Base-by-base conservation (phyloP, 768 basidiomycete genomes). In the Lactarius hengduanensis region DNA sequence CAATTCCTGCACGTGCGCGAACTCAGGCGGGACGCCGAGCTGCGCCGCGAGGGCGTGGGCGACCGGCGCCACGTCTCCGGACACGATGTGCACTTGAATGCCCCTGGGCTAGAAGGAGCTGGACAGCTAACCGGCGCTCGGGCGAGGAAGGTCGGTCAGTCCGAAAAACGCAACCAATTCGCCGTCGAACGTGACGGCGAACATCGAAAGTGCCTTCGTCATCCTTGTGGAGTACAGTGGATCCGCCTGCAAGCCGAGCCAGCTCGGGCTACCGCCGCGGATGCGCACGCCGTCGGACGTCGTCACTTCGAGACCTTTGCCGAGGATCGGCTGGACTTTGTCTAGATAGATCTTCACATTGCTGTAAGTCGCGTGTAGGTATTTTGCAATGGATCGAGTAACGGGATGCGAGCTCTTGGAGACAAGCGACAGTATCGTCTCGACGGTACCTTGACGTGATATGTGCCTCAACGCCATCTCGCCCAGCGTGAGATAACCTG, bases 41-140 rank as follows among this genome's bases (percentile, higher is more conserved):
- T 68, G 67, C 22, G 71, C n/a, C n/a, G n/a, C n/a, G n/a, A n/a
- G n/a, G n/a, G n/a, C n/a, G n/a, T n/a, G n/a, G n/a, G n/a, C n/a
- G n/a, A n/a, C n/a, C n/a, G n/a, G n/a, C n/a, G n/a, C 70, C 56
- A 80, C 79, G 67, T 87, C 84, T 0, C 85, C 85, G 58, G 81
- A 82, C 50, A 84, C 76, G 69, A 86, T 80, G 62, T 77, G 79
- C 32, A 83, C 77, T 18, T 74, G 70, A 63, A 81, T 78, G 10
- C 78, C 77, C 77, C 15, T 75, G 73, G 20, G 67, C 59, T 15
- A 71, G 68, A 54, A 85, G 79, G 5, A 66, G 60, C 13, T 67
- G 60, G 20, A 86, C 70, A 22, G 83, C 76, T 5, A 72, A 22
- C 55, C 60, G 0, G 83, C 77, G 50, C 80, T 79, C 2, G 80